These are phyloP conservation scores for Leccinum pallidistipes DNA, from an alignment of 1,284 basidiomycete genomes.

Conservation along the genomic window DNA sequence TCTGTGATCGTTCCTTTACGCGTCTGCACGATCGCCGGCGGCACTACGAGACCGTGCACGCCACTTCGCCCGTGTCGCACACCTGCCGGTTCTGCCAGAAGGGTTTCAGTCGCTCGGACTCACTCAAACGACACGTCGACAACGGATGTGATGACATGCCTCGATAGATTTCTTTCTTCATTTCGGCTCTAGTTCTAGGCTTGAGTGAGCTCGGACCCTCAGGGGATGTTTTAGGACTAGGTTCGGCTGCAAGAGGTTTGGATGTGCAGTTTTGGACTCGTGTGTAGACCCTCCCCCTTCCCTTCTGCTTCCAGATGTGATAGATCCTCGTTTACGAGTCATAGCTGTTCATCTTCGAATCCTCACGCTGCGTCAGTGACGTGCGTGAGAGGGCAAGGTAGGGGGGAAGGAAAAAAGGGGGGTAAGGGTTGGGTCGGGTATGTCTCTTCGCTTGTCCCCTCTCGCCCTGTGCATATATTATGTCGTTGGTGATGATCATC, in stretches of 20 bases:
- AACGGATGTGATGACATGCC: constrained; percentile 67
- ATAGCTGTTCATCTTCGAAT: constrained; percentile 15
- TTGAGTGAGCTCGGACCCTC: constrained; percentile 14
- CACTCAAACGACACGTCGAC: constrained; percentile 60
- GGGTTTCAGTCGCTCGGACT: constrained; percentile 67
- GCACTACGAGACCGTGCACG: constrained; percentile 75
- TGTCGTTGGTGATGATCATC: constrained; percentile 1
- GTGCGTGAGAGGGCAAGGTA: background rate
- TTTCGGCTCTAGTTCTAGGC: constrained; percentile 2
- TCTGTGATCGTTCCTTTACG: constrained; percentile 74
- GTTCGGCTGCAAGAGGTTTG: constrained; percentile 13
- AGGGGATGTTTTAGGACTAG: constrained; percentile 17
- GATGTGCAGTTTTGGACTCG: constrained; percentile 20
- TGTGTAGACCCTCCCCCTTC: constrained; percentile 5
- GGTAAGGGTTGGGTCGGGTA: background rate
- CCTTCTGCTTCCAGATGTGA: constrained; percentile 15
- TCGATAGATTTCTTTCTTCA: constrained; percentile 28
- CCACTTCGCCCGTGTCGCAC: constrained; percentile 56
- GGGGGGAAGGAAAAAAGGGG: background rate
- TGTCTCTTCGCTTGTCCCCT: background rate
- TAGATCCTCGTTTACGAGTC: constrained; percentile 17
- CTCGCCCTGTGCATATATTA: constrained; percentile 1
- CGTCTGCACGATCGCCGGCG: constrained; percentile 76
- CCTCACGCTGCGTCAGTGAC: constrained; percentile 11
- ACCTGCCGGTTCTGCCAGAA: constrained; percentile 69